A percentile compares a stretch with the other conserved stretches of the same genome.
Conservation (phyloP, 495 filamentous ascomycete genomes). For the Aspergillus wentii region DNA sequence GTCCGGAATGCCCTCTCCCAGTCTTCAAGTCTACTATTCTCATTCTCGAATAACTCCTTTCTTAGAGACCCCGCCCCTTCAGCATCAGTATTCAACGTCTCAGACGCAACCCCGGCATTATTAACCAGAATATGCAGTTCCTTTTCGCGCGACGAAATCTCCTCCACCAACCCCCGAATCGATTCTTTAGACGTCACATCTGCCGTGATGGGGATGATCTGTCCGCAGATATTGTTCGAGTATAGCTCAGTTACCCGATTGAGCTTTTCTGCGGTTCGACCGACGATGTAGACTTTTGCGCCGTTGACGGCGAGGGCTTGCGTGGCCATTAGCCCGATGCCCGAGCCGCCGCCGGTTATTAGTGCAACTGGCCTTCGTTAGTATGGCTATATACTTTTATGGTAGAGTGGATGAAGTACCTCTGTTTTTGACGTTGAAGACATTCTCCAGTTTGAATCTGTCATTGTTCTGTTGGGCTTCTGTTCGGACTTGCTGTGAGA, state of each 20-base stretch:
- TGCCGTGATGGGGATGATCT: slow-evolving; percentile 45
- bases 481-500: too few relatives aligned
- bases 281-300: slow-evolving; percentile 45
- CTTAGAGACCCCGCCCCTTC: slow-evolving; percentile 39
- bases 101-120: slow-evolving; percentile 32
- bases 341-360: slow-evolving; percentile 40
- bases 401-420: slow-evolving; percentile 1
- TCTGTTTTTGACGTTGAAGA: slow-evolving; percentile 48
- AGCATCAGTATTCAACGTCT: slow-evolving; percentile 13
- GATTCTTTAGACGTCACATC: slow-evolving; percentile 36
- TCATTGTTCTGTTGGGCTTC: slow-evolving; percentile 26
- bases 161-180: slow-evolving; percentile 27
- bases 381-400: not conserved
- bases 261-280: slow-evolving; percentile 42
- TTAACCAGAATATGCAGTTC: slow-evolving; percentile 39
- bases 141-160: slow-evolving; percentile 31
- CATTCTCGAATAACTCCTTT: slow-evolving; percentile 47
- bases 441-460: slow-evolving; percentile 30
- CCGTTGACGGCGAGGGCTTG: slow-evolving; percentile 51
- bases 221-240: slow-evolving; percentile 33
- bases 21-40: slow-evolving; percentile 25
- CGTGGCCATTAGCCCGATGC: slow-evolving; percentile 30
- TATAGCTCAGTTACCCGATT: slow-evolving; percentile 32
- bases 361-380: slow-evolving; percentile 23
- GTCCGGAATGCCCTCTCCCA: slow-evolving; percentile 31